Percentiles rank a stretch among this genome's conserved stretches.
phyloP scores from a whole-genome alignment of 2,329 filamentous ascomycete genomes.

The Paraphoma sp. region DNA sequence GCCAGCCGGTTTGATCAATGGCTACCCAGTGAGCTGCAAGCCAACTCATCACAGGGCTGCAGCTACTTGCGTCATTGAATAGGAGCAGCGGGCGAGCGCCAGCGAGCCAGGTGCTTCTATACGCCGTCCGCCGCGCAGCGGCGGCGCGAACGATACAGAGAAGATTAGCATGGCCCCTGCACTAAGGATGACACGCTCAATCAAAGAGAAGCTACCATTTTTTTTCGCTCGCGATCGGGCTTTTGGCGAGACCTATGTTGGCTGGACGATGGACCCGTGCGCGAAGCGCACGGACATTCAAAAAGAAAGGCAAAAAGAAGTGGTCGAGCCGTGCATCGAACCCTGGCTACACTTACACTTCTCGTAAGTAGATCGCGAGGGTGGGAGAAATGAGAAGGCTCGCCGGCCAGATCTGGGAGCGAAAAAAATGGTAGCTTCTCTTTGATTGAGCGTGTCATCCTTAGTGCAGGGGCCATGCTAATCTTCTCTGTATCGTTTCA shows the following conservation, averaged over 20 bases:
- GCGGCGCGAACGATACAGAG: slow-evolving; percentile 35
- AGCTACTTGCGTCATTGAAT: no score
- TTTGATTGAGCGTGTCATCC: slow-evolving; percentile 72
- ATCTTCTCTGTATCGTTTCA: slow-evolving; percentile 45
- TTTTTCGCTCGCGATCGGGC: slow-evolving; percentile 22
- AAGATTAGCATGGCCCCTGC: slow-evolving; percentile 21
- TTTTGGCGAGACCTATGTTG: neutral
- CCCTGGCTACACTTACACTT: neutral
- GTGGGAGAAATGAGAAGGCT: neutral
- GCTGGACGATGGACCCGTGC: neutral
- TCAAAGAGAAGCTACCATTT: slow-evolving; percentile 31
- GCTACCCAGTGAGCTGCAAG: no score
- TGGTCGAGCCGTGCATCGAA: neutral
- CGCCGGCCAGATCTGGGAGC: neutral
- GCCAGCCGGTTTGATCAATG: no score
- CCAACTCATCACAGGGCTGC: no score
- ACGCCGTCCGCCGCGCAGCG: neutral
- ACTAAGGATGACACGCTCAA: neutral
- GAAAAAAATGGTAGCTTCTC: slow-evolving; percentile 47
- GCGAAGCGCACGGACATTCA: neutral
- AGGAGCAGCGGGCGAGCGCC: no score
- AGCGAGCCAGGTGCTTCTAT: neutral
- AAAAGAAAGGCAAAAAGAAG: neutral
- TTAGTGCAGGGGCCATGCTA: slow-evolving; percentile 73
- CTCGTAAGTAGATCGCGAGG: neutral